phyloP scores from a whole-genome alignment of 805 yeast genomes.

The Candida sakaeoensis region DNA sequence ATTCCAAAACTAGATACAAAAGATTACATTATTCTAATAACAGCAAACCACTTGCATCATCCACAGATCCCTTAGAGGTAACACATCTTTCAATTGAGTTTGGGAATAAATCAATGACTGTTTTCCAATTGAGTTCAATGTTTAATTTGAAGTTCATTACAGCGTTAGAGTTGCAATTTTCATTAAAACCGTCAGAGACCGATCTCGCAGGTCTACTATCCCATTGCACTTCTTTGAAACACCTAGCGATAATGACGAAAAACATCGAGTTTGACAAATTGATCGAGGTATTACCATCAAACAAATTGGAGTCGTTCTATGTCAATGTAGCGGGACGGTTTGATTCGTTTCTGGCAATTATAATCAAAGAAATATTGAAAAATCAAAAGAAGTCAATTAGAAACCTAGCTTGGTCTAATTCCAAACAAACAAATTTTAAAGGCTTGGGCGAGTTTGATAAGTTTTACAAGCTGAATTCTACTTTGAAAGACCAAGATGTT shows the following conservation, averaged over 20 bases:
- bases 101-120: background rate
- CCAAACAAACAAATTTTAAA: conserved; percentile 1
- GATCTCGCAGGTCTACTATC: conserved; percentile 3
- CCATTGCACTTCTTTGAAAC: background rate
- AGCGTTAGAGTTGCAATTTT: conserved; percentile 6
- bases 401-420: conserved; percentile 6
- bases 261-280: conserved; percentile 10
- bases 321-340: conserved; percentile 7
- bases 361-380: conserved; percentile 6
- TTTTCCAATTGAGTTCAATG: background rate
- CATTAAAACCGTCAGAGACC: background rate
- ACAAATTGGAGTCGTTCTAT: conserved; percentile 5
- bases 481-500: conserved; percentile 5
- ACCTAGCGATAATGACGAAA: conserved; percentile 7
- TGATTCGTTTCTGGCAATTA: conserved; percentile 1
- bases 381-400: conserved; percentile 4
- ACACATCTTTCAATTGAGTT: conserved; percentile 3
- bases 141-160: background rate
- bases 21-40: too few relatives aligned
- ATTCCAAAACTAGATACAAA: too few relatives aligned
- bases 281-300: background rate
- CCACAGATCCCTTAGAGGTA: background rate
- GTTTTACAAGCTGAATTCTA: conserved; percentile 1
- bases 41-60: background rate
- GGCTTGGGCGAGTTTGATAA: conserved; percentile 8